Conservation (phyloP, 345 rosid genomes). For the Aquilaria malaccensis region DNA sequence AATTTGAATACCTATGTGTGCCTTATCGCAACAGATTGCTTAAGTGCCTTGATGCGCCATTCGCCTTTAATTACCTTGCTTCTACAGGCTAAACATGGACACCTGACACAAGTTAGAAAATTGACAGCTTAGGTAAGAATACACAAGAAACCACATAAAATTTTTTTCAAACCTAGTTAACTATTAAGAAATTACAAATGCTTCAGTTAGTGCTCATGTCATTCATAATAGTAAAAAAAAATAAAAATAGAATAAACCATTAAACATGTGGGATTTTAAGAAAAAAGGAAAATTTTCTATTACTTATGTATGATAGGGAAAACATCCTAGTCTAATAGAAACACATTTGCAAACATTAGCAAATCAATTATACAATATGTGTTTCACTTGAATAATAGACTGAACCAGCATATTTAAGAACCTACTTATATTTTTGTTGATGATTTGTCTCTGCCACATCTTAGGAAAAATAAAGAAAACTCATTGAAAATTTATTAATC, state of each 20-base stretch:
- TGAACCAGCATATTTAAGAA: no score
- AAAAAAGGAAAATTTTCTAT: neutral
- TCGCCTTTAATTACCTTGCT: no score
- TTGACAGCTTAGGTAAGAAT: neutral
- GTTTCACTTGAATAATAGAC: neutral
- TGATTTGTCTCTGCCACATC: no score
- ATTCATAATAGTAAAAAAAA: neutral
- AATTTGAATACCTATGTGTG: no score
- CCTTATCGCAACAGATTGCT: no score
- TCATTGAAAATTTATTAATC: no score
- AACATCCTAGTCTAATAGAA: neutral
- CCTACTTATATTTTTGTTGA: no score
- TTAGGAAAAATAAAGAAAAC: no score
- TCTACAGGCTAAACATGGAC: conserved; percentile 14
- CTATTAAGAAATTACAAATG: neutral
- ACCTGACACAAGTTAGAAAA: neutral
- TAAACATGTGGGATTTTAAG: neutral
- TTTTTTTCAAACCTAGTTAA: neutral
- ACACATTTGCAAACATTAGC: neutral
- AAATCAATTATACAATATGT: neutral
- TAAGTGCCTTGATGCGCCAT: no score
- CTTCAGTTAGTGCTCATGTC: neutral
- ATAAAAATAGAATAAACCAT: neutral
- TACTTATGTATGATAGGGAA: neutral
- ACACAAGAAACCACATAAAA: neutral